Evolutionary conservation across 2,329 filamentous ascomycete genomes (phyloP), one percentile per base, ranked within the genome.

Genomic region (Parastagonospora nodorum): DNA sequence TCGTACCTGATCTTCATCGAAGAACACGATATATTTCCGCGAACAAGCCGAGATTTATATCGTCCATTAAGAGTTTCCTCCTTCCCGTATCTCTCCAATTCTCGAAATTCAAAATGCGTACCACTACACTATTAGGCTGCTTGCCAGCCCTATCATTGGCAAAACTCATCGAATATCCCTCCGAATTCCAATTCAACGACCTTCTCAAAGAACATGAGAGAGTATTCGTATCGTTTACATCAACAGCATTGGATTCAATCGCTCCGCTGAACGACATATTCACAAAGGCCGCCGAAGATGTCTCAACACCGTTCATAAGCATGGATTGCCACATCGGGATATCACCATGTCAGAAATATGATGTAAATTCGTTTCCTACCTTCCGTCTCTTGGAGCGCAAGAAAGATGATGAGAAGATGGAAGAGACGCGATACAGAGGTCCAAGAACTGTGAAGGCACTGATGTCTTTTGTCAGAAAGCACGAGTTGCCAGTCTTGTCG

Each of bases 351-450:
- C 40, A 44, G 35, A 30, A 56, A n/a, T 48, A 60, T 31, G 61
- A 64, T 42, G 55, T 67, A 12, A 61, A 64, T 29, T 50, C 55
- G 2, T 67, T 60, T 45, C 63, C 63, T 8, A 53, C 61, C 5
- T 40, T 67, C 14, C 49, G 59, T 5, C 32, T 65, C 8, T 61
- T 61, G 30, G 42, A 51, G 19, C 40, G 42, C 31, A 43, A 45
- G 8, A 11, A 38, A 19, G 7, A 42, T 15, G 37, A 46, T 8
- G 44, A 32, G 19, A 5, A 24, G 5, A 33, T 45, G 2, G 42
- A 43, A n/a, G 30, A 51, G 4, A 48, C 16, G 14, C 51, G 61
- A 19, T 67, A 65, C 28, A 48, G 63, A 7, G 63, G 61, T 2
- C 42, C 42, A 12, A 50, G 55, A 11, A 65, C 53, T 1, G 37